Percentiles rank a stretch among this genome's conserved stretches.
phyloP scores from a whole-genome alignment of 2,329 filamentous ascomycete species.

The Ceratocystis papillata region DNA sequence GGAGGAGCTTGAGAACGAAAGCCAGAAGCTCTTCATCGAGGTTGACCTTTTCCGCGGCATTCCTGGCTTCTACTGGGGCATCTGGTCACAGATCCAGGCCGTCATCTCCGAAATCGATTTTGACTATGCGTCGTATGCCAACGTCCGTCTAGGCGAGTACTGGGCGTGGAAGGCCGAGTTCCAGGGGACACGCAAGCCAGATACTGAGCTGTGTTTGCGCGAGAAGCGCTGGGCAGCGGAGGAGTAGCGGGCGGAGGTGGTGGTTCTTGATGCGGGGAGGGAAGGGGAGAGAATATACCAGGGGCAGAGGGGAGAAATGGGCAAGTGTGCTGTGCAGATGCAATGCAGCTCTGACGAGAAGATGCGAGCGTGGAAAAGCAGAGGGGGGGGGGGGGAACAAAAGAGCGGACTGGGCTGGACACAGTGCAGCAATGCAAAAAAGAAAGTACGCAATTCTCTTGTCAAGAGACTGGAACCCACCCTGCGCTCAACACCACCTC shows the following conservation, averaged over 20 bases:
- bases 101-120: conserved; percentile 93
- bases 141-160: conserved; percentile 77
- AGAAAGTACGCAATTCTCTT: neutral
- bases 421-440: neutral
- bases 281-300: neutral
- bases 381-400: neutral
- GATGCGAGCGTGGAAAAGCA: neutral
- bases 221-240: conserved; percentile 68
- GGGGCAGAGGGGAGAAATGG: neutral
- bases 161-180: conserved; percentile 77
- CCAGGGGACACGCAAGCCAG: conserved; percentile 48
- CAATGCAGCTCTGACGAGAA: neutral
- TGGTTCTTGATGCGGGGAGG: neutral
- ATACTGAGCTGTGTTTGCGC: conserved; percentile 57
- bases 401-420: neutral
- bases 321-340: neutral
- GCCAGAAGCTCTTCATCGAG: conserved; percentile 60
- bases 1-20: conserved; percentile 49
- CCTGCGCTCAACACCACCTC: neutral
- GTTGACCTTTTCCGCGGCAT: conserved; percentile 81
- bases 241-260: conserved; percentile 25
- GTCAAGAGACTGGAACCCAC: neutral
- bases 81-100: conserved; percentile 92
- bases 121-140: conserved; percentile 86
- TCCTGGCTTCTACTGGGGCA: conserved; percentile 83